A percentile compares a stretch with the other conserved stretches of the same genome.
phyloP scores from a whole-genome alignment of 2,329 filamentous ascomycete genomes.

The Teratosphaeria nubilosa region DNA sequence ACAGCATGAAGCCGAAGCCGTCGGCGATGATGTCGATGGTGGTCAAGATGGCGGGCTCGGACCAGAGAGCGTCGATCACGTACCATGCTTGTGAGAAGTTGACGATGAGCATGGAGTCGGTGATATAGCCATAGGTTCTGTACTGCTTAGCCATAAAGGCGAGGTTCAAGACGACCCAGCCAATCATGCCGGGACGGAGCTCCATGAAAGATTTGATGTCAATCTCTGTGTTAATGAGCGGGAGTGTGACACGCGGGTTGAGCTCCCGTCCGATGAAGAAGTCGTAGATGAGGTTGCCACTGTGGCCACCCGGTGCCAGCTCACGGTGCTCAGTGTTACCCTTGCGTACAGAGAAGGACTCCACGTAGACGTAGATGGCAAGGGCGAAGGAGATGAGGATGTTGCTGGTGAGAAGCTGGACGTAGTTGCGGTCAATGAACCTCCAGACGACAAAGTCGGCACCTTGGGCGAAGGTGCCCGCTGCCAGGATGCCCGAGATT shows the following conservation, averaged over 20 bases:
- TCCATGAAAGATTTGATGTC: conserved; percentile 89
- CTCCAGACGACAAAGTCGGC: conserved; percentile 81
- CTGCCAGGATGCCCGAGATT: conserved; percentile 59
- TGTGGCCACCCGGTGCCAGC: conserved; percentile 70
- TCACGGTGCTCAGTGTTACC: conserved; percentile 63
- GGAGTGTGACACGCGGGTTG: conserved; percentile 73
- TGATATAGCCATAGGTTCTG: conserved; percentile 69
- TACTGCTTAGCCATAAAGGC: conserved; percentile 84
- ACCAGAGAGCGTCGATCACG: conserved; percentile 72
- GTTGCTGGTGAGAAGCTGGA: conserved; percentile 76
- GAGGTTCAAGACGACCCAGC: conserved; percentile 78
- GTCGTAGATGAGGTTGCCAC: conserved; percentile 82
- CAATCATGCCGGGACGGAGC: conserved; percentile 80
- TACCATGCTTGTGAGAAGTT: conserved; percentile 71
- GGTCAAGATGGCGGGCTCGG: conserved; percentile 80
- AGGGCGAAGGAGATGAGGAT: conserved; percentile 64
- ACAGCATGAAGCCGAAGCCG: conserved; percentile 89
- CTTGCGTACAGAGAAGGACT: conserved; percentile 72
- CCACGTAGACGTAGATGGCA: conserved; percentile 69
- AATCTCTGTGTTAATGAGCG: conserved; percentile 63
- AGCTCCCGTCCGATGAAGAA: conserved; percentile 96
- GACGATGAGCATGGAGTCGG: conserved; percentile 75
- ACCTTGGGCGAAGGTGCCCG: conserved; percentile 67
- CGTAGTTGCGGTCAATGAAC: conserved; percentile 83
- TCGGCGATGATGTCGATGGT: conserved; percentile 92